Conservation (phyloP, 2,329 filamentous ascomycete genomes). For the Pseudocercospora crystallina region DNA sequence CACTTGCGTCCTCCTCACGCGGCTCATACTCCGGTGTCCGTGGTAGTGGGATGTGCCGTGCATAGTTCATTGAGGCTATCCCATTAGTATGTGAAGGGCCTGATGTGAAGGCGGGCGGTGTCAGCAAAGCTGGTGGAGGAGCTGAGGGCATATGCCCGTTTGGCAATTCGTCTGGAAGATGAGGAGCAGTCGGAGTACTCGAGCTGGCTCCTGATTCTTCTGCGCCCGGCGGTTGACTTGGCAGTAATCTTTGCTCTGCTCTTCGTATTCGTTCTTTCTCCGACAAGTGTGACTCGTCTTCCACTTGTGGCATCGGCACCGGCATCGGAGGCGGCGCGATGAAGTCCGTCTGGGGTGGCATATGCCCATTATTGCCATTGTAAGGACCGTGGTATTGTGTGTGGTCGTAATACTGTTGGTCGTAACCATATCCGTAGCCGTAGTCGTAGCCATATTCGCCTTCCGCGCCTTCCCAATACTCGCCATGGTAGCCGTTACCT, state of each 20-base stretch:
- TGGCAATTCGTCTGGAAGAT: slow-evolving; percentile 26
- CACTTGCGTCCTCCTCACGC: slow-evolving; percentile 3
- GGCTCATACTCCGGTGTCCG: slow-evolving; percentile 20
- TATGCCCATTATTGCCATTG: slow-evolving; percentile 15
- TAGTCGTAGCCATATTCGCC: slow-evolving; percentile 27
- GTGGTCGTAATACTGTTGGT: slow-evolving; percentile 13
- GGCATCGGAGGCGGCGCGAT: slow-evolving; percentile 17
- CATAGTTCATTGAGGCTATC: slow-evolving; percentile 10
- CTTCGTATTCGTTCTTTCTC: slow-evolving; percentile 80
- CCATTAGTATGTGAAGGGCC: slow-evolving; percentile 6
- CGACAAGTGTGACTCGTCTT: slow-evolving; percentile 62
- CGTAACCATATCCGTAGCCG: slow-evolving; percentile 29
- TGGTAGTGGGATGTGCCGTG: slow-evolving; percentile 15
- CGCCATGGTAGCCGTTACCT: slow-evolving; percentile 1
- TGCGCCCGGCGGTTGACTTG: slow-evolving; percentile 68
- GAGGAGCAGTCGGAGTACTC: slow-evolving; percentile 37
- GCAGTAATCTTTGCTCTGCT: slow-evolving; percentile 76
- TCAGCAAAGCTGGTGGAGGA: slow-evolving; percentile 22
- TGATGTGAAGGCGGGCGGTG: slow-evolving; percentile 18
- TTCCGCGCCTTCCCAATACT: slow-evolving; percentile 7
- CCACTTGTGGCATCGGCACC: slow-evolving; percentile 55
- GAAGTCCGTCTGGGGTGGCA: slow-evolving; percentile 10
- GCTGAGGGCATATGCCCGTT: slow-evolving; percentile 8
- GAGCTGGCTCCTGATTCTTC: slow-evolving; percentile 25
- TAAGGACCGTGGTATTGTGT: slow-evolving; percentile 12